Evolutionary conservation across 371 early-diverging fungal species (phyloP).

Genomic region (Saksenaea vasiformis): DNA sequence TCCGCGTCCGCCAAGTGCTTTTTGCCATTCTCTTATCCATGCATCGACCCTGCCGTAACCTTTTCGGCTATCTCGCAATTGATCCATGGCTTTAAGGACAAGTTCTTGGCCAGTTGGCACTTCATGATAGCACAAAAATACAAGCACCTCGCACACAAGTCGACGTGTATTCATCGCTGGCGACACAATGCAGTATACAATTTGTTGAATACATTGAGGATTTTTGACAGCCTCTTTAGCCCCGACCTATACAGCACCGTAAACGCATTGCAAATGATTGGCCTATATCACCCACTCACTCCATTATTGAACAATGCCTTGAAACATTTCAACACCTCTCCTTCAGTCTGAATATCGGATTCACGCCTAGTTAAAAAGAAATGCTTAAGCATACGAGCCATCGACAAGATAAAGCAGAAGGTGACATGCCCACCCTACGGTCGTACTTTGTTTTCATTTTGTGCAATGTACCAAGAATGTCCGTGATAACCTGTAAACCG

Average conservation of each 20-base stretch:
- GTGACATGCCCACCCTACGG: background rate
- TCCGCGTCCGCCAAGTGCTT: constrained; percentile 76
- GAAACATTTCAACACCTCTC: constrained; percentile 79
- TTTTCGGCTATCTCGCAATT: constrained; percentile 52
- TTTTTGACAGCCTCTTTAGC: constrained; percentile 75
- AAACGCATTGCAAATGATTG: background rate
- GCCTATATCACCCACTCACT: constrained; percentile 22
- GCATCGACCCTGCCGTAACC: constrained; percentile 76
- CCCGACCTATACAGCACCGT: constrained; percentile 56
- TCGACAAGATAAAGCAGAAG: background rate
- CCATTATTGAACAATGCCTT: constrained; percentile 77
- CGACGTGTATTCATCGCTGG: constrained; percentile 73
- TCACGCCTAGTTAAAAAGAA: constrained; percentile 49
- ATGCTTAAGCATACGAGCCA: background rate
- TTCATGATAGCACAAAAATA: constrained; percentile 80
- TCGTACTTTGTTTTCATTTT: constrained; percentile 45
- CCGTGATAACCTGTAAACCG: constrained; percentile 68
- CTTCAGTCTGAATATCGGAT: constrained; percentile 67
- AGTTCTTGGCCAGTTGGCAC: constrained; percentile 74
- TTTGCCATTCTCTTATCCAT: constrained; percentile 77
- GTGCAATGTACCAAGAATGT: constrained; percentile 57
- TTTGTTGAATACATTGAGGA: constrained; percentile 69
- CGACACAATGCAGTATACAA: constrained; percentile 77
- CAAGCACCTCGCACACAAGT: constrained; percentile 79
- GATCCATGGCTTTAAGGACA: constrained; percentile 73